A percentile compares a stretch with the other conserved stretches of the same genome.
These are phyloP conservation scores for Euphorbia pulcherrima DNA, from an alignment of 345 rosid species.

Conservation along the genomic window DNA sequence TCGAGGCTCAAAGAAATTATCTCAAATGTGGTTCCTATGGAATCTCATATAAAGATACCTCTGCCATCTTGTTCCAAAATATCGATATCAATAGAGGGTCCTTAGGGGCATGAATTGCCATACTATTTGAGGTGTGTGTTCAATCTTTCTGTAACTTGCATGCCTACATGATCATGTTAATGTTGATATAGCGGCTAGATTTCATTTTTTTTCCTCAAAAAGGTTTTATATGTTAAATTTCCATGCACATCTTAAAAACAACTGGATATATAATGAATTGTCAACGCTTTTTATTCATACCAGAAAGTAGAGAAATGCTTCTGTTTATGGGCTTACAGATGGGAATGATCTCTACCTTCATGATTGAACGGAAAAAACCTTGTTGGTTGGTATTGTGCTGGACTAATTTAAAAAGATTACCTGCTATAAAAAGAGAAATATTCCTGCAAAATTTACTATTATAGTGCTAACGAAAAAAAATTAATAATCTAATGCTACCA, in stretches of 20 bases:
- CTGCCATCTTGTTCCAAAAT: constrained; percentile 28
- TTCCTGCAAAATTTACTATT: too few species aligned
- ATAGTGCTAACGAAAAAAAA: too few species aligned
- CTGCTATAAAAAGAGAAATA: too few species aligned
- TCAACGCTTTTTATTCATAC: too few species aligned
- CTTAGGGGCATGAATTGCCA: constrained; percentile 73
- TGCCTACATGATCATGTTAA: background rate
- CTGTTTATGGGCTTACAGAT: background rate
- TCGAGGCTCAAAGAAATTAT: constrained; percentile 42
- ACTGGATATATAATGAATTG: too few species aligned
- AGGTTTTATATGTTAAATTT: too few species aligned
- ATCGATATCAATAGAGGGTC: constrained; percentile 79
- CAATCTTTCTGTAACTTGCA: background rate
- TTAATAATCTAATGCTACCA: too few species aligned
- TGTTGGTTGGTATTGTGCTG: background rate
- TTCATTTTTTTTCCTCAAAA: too few species aligned
- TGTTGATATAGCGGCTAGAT: too few species aligned
- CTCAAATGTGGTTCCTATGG: background rate
- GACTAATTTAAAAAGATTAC: background rate
- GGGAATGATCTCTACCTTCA: background rate
- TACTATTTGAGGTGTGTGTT: constrained; percentile 60
- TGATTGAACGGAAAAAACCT: background rate
- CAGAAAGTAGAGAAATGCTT: background rate
- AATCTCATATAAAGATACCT: constrained; percentile 28
- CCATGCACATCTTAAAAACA: too few species aligned